Conservation (phyloP, 2,329 filamentous ascomycete species). For the Penicillium decumbens region DNA sequence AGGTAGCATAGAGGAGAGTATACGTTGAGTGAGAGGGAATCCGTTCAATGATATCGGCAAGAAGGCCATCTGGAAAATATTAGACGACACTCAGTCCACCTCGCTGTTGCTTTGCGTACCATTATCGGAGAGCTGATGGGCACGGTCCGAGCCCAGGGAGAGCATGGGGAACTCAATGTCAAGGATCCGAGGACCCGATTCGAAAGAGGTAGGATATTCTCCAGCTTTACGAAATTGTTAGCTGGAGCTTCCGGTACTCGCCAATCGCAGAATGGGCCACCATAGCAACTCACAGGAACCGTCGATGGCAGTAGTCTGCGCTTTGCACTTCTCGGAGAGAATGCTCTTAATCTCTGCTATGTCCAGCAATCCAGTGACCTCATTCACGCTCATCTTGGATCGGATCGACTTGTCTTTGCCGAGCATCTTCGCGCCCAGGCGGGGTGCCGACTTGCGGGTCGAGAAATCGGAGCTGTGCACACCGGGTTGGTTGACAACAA, state of each 20-base stretch:
- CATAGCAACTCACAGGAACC: constrained; percentile 35
- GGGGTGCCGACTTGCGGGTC: constrained; percentile 49
- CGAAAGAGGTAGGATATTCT: constrained; percentile 37
- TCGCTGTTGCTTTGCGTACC: constrained; percentile 30
- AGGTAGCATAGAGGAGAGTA: constrained; percentile 72
- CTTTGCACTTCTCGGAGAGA: constrained; percentile 48
- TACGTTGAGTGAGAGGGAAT: constrained; percentile 55
- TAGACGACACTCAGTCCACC: neutral
- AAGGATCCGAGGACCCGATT: constrained; percentile 41
- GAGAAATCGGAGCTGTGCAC: constrained; percentile 66
- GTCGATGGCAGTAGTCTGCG: constrained; percentile 43
- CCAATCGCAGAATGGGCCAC: constrained; percentile 1
- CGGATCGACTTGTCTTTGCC: constrained; percentile 48
- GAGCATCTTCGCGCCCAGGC: constrained; percentile 50
- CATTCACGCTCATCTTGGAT: constrained; percentile 51
- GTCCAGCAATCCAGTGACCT: constrained; percentile 51
- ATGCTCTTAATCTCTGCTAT: constrained; percentile 39
- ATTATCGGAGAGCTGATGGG: constrained; percentile 41
- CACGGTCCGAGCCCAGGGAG: constrained; percentile 33
- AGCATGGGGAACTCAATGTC: constrained; percentile 45
- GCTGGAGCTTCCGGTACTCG: constrained; percentile 1
- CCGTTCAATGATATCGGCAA: constrained; percentile 45
- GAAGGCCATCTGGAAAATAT: constrained; percentile 41
- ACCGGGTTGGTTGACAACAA: constrained; percentile 73
- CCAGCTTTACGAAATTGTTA: constrained; percentile 33